Evolutionary conservation across 129 eudicot genomes (phyloP).

Genomic region (Gnaphalium uliginosum): DNA sequence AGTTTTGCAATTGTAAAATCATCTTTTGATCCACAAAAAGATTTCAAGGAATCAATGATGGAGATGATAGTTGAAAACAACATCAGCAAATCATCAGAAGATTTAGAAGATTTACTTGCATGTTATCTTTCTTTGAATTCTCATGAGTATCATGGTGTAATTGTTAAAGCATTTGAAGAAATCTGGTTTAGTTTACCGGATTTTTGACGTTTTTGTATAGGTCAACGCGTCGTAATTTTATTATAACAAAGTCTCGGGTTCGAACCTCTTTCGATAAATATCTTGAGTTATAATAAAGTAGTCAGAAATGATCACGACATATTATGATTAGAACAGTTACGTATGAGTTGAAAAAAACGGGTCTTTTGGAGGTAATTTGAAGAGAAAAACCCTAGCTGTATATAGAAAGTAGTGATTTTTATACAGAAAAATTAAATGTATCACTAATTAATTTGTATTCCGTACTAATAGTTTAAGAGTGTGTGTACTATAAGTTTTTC

Average conservation of each 20-base stretch:
- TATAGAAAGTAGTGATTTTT: no score
- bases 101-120: slow-evolving; percentile 64
- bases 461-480: background rate
- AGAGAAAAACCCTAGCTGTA: no score
- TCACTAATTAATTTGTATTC: background rate
- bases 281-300: no score
- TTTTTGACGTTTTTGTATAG: slow-evolving; percentile 9
- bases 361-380: no score
- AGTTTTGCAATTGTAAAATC: slow-evolving; percentile 68
- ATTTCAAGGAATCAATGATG: slow-evolving; percentile 69
- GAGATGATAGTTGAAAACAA: slow-evolving; percentile 71
- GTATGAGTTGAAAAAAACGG: no score
- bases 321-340: background rate
- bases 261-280: no score
- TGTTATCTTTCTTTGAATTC: slow-evolving; percentile 72
- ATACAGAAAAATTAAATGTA: no score
- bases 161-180: slow-evolving; percentile 69
- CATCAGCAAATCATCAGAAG: slow-evolving; percentile 43
- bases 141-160: slow-evolving; percentile 65
- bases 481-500: background rate
- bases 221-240: background rate
- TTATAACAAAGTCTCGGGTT: background rate
- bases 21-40: slow-evolving; percentile 59
- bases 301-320: background rate
- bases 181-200: slow-evolving; percentile 58